Evolutionary conservation across 2,329 filamentous ascomycete species (phyloP), one percentile per base, ranked within the genome.

Genomic region (Ceratocystis eucalypticola): DNA sequence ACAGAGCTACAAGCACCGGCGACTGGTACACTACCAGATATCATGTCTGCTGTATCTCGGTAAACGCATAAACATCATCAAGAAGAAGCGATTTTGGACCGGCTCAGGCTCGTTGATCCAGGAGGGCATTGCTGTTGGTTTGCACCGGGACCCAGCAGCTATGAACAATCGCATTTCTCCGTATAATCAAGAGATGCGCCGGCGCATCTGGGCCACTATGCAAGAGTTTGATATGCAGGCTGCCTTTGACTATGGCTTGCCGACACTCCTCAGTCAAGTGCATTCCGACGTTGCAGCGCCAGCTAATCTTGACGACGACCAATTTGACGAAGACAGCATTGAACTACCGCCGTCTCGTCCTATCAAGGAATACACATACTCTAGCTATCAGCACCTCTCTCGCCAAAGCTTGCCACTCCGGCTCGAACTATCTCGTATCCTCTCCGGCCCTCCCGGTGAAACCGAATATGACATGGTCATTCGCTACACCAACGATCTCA

Each of bases 11-110:
- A 85, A 85, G 73, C 82, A 85, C 69, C 80, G 83, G 61, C 78
- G 79, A 57, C 77, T 85, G 28, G 80, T 85, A 15, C 82, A 85
- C 72, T 85, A 84, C 71, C 83, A 85, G 72, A 79, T 85, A 17
- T 77, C 79, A 12, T 85, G 83, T 70, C 74, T 86, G 41, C 71
- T 83, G n/a, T 85, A 84, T 69, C 77, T 85, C 1, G 82, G 80
- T 55, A 85, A 85, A 76, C 77, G 81, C 37, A 80, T 85, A 69
- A 86, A 86, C 73, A 82, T 80, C 1, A 80, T 85, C 69, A 84
- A 85, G 76, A 85, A 85, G 78, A 85, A 85, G 77, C 77, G 82
- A 12, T 85, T 83, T 73, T 85, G 83, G 83, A 83, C 81, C 17
- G 77, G 78, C 48, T 77, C 83, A 0, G 82, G 83, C 0, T 76